Evolutionary conservation across 257 asterid species (phyloP), one percentile per base, ranked within the genome.

Genomic region (Echites panduratus): DNA sequence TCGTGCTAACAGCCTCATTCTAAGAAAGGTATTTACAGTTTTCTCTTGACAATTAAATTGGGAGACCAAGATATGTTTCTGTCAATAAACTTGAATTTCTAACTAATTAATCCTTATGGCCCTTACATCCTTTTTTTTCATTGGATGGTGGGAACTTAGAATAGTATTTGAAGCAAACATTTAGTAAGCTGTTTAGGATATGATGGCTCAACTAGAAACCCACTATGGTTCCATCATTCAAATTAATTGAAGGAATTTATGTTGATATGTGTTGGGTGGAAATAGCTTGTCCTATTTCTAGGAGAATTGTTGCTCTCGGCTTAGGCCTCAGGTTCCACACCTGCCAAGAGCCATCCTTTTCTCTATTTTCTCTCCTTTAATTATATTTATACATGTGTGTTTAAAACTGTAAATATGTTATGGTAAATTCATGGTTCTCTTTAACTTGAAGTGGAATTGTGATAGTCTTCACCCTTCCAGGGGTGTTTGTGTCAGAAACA

Each of bases 1-100:
- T 71, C 88, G 84, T 61, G 96, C 96, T 20, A 83, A 95, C 84
- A 87, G 97, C 89, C 93, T 88, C 77, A 89, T 89, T 77, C 83
- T 94, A 80, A 84, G 85, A 79, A 86, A 91, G 98, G 98, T 94
- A 89, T n/a, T 27, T 71, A 29, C 62, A 45, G 22, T n/a, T 61
- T 29, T 62, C 57, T 40, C 56, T 57, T 61, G 61, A 70, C 62
- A 54, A 77, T 66, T 27, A 68, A 61, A 74, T 68, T 70, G 16
- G 26, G 71, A 17, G 59, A 40, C 27, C 44, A n/a, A 27, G 35
- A 59, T 22, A 35, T 75, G 27, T 56, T 17, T 29, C 20, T 19
- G 11, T 45, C 14, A 24, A 17, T 10, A 12, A 63, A 7, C 10
- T 63, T 17, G 43, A 63, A 17, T n/a, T 44, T 27, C 45, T 17